A percentile compares a stretch with the other conserved stretches of the same genome.
Conservation (phyloP, 2,329 filamentous ascomycete species). For the Fusarium nodosum region DNA sequence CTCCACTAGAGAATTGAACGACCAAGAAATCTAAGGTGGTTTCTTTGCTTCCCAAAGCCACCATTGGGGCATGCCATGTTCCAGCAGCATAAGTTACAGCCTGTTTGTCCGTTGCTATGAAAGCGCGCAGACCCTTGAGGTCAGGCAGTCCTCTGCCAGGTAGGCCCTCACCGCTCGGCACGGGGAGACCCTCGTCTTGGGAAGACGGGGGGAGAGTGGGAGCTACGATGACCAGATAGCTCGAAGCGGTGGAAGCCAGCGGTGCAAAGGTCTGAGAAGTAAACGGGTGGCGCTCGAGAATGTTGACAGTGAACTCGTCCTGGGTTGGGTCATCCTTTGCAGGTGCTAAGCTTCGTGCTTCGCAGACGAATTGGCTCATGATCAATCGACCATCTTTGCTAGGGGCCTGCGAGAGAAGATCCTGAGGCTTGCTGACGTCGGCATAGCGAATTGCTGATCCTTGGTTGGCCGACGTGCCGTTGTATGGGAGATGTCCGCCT, state of each 20-base stretch:
- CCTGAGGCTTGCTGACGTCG: slow-evolving; percentile 78
- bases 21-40: slow-evolving; percentile 86
- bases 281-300: slow-evolving; percentile 93
- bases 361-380: slow-evolving; percentile 92
- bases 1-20: slow-evolving; percentile 88
- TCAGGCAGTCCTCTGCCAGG: slow-evolving; percentile 79
- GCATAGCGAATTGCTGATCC: slow-evolving; percentile 89
- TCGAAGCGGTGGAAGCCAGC: slow-evolving; percentile 65
- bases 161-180: slow-evolving; percentile 56
- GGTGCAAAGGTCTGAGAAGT: slow-evolving; percentile 95
- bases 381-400: slow-evolving; percentile 69
- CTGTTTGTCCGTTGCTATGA: slow-evolving; percentile 81
- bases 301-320: slow-evolving; percentile 69
- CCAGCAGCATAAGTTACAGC: slow-evolving; percentile 93
- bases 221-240: slow-evolving; percentile 90
- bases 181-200: slow-evolving; percentile 47
- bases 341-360: slow-evolving; percentile 50
- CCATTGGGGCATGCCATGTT: slow-evolving; percentile 98
- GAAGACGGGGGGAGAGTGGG: slow-evolving; percentile 72
- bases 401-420: slow-evolving; percentile 77
- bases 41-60: slow-evolving; percentile 74
- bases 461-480: slow-evolving; percentile 80
- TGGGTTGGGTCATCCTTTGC: slow-evolving; percentile 23
- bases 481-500: slow-evolving; percentile 56
- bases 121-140: slow-evolving; percentile 77